Evolutionary conservation across 2,329 filamentous ascomycete genomes (phyloP).

Genomic region (Cladophialophora chaetospira): DNA sequence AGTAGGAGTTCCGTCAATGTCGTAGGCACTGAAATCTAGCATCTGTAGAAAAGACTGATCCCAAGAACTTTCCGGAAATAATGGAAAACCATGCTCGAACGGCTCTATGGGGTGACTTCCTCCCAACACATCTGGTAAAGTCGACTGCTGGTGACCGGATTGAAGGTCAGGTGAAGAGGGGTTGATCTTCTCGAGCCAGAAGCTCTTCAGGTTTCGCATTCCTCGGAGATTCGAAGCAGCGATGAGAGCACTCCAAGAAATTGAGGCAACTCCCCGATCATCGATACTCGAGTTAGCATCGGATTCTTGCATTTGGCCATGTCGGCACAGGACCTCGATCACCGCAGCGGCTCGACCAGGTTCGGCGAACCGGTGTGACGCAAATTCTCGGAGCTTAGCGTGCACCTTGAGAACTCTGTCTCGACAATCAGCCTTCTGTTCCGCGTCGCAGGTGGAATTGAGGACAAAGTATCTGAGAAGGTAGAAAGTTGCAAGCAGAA

Average conservation of each 20-base stretch:
- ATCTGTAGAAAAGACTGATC: constrained; percentile 17
- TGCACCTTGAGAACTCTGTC: constrained; percentile 14
- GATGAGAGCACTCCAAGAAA: constrained; percentile 9
- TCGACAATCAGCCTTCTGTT: neutral
- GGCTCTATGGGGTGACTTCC: neutral
- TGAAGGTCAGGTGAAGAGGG: neutral
- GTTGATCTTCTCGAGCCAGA: constrained; percentile 9
- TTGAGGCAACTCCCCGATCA: constrained; percentile 3
- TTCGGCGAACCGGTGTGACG: constrained; percentile 10
- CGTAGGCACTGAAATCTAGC: constrained; percentile 13
- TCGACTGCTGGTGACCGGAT: neutral
- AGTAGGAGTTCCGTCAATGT: neutral
- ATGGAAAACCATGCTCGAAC: neutral
- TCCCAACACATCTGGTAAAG: neutral
- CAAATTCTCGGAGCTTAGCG: constrained; percentile 9
- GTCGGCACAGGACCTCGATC: constrained; percentile 13
- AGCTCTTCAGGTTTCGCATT: constrained; percentile 2
- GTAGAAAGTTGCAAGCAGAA: constrained; percentile 11
- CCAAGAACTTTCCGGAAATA: constrained; percentile 8
- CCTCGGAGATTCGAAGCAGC: constrained; percentile 10
- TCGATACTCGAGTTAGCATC: neutral
- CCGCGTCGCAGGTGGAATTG: neutral
- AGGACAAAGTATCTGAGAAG: constrained; percentile 17
- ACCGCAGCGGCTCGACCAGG: constrained; percentile 17
- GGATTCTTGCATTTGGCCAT: neutral